These are phyloP conservation scores for Zygoascus flipseniorum DNA, from an alignment of 805 yeast genomes.

Conservation along the genomic window DNA sequence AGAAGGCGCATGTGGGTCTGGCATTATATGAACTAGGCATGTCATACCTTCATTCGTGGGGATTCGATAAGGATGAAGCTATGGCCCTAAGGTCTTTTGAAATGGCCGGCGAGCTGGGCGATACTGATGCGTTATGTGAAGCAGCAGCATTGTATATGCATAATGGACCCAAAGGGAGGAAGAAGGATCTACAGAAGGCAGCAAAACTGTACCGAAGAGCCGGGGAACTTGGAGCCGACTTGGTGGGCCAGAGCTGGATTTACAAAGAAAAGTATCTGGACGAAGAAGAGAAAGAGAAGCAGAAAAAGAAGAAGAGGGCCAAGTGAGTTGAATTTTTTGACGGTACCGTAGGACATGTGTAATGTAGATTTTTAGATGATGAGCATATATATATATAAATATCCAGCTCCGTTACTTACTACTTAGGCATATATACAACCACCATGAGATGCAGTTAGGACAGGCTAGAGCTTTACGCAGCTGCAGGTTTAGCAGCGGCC, in stretches of 20 bases:
- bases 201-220: constrained; percentile 66
- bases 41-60: constrained; percentile 49
- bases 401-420: no score
- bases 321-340: neutral
- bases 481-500: neutral
- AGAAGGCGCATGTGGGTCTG: constrained; percentile 23
- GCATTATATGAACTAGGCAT: constrained; percentile 57
- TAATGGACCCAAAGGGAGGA: constrained; percentile 41
- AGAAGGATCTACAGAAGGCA: constrained; percentile 52
- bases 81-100: constrained; percentile 53
- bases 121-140: constrained; percentile 57
- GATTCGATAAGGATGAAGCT: constrained; percentile 42
- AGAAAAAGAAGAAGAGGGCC: constrained; percentile 7
- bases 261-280: constrained; percentile 57
- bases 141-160: constrained; percentile 62
- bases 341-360: no score
- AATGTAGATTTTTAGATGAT: no score
- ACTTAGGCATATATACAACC: neutral
- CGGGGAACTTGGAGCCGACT: constrained; percentile 49
- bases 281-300: constrained; percentile 7
- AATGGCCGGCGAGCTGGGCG: constrained; percentile 59
- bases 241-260: constrained; percentile 68
- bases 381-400: no score
- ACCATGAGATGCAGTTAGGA: neutral
- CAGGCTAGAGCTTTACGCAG: neutral